phyloP scores from a whole-genome alignment of 2,329 filamentous ascomycete species.

The Cercospora sojina region DNA sequence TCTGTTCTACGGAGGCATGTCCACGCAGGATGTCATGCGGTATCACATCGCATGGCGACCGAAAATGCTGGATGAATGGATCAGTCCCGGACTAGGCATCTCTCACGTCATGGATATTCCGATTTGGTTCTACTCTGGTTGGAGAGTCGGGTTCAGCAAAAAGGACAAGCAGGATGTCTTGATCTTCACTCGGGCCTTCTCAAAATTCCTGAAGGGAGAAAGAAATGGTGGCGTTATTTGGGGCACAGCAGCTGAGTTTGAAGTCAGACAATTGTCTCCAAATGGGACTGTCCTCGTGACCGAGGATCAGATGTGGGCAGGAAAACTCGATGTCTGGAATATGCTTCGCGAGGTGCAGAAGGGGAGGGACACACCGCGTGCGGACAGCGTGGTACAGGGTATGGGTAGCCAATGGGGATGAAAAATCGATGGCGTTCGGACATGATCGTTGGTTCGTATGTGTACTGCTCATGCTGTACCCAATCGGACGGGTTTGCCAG shows the following conservation, averaged over 20 bases:
- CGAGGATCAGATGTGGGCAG: constrained; percentile 17
- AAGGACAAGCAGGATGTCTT: constrained; percentile 23
- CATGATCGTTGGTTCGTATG: background rate
- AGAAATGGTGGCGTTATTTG: constrained; percentile 12
- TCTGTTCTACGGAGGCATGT: constrained; percentile 24
- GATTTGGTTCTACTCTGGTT: constrained; percentile 24
- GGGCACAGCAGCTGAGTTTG: constrained; percentile 22
- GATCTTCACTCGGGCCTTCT: constrained; percentile 20
- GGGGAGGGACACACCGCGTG: background rate
- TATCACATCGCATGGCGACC: constrained; percentile 24
- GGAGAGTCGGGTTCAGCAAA: constrained; percentile 19
- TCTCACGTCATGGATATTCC: constrained; percentile 20
- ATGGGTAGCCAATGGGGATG: constrained; percentile 1
- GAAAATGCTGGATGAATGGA: constrained; percentile 12
- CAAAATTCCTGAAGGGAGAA: constrained; percentile 21
- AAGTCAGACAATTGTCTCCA: constrained; percentile 18
- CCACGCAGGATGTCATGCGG: constrained; percentile 21
- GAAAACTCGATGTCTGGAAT: constrained; percentile 22
- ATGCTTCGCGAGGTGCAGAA: constrained; percentile 21
- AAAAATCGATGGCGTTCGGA: background rate
- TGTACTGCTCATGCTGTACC: background rate
- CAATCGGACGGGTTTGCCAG: background rate
- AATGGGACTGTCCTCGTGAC: constrained; percentile 16
- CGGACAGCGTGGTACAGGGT: constrained; percentile 11
- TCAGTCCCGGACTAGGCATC: constrained; percentile 13